Evolutionary conservation across 768 basidiomycete species (phyloP), one percentile per base, ranked within the genome.

Genomic region (Tulasnella sp.): DNA sequence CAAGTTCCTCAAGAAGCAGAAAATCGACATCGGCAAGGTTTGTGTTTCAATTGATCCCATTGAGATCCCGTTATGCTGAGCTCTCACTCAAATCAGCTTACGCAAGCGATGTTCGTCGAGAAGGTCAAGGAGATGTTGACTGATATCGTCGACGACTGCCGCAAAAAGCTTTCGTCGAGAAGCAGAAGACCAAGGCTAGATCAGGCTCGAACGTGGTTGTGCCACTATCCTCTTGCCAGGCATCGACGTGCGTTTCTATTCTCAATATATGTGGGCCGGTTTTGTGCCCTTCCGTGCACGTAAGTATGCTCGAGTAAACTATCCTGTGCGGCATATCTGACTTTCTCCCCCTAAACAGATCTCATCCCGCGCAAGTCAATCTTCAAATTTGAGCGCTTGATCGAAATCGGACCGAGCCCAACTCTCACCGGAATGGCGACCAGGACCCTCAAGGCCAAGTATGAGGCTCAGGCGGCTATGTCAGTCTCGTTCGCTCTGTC

Each of bases 191-290:
- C 26, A 94, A 73, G 96, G 95, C 9, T 87, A 91, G 76, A 93
- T 99, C 82, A 90, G 90, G 77, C 88, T 99, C 67, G 96, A 99
- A 76, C 91, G 97, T 77, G 97, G 97, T 7, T 97, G 95, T 76
- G 96, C 95, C 0, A 95, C 94, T 22, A 95, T 95, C 72, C 94
- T 93, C 47, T 85, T 96, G 42, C 93, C 95, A 44, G 96, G 96
- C 74, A 97, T 99, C 77, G 97, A 98, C 77, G 97, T 99, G 1
- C 97, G 97, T 3, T 99, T 99, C 92, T 97, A 99, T 80, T 98
- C 97, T 4, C 91, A 95, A 73, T 99, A 98, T 81, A 86, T 99
- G 41, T 99, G 97, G 97, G 95, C 95, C 16, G 95, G 95, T 78
- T 95, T 97, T 32, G 85, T 96, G 89, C 93, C 95, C 12, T 96